A percentile compares a stretch with the other conserved stretches of the same genome.
phyloP scores from a whole-genome alignment of 2,329 filamentous ascomycete species.

The Paracorniculantispora psalliotae region DNA sequence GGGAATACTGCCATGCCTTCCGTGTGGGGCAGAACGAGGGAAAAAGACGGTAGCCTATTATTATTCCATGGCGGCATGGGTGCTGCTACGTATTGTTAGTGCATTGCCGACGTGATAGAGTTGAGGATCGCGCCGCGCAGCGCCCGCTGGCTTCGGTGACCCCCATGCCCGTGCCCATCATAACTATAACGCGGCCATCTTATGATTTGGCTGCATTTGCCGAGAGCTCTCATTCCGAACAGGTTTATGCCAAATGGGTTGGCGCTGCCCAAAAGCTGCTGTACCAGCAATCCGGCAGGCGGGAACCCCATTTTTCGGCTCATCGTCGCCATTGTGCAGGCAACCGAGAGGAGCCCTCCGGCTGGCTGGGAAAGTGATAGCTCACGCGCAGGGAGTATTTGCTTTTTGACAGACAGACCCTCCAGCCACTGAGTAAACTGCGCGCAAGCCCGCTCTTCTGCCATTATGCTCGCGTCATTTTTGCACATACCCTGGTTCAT shows the following conservation, averaged over 20 bases:
- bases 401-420: conserved; percentile 14
- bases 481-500: conserved; percentile 1
- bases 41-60: not conserved
- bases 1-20: conserved; percentile 12
- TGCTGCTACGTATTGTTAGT: not conserved
- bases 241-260: not conserved
- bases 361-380: conserved; percentile 20
- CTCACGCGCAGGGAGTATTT: conserved; percentile 19
- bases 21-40: conserved; percentile 7
- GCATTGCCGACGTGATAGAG: conserved; percentile 7
- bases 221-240: not conserved
- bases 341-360: not conserved
- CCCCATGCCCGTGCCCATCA: not conserved
- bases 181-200: not conserved
- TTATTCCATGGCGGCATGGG: not conserved
- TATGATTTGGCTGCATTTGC: not conserved
- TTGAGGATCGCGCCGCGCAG: conserved; percentile 7
- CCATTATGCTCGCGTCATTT: conserved; percentile 13
- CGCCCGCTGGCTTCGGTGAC: not conserved
- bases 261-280: not conserved
- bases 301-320: not conserved
- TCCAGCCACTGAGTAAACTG: not conserved
- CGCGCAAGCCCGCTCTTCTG: conserved; percentile 1
- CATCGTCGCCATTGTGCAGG: conserved; percentile 5
- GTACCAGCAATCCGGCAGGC: not conserved